phyloP scores from a whole-genome alignment of 2,329 filamentous ascomycete species.

The Diaporthe helianthi region DNA sequence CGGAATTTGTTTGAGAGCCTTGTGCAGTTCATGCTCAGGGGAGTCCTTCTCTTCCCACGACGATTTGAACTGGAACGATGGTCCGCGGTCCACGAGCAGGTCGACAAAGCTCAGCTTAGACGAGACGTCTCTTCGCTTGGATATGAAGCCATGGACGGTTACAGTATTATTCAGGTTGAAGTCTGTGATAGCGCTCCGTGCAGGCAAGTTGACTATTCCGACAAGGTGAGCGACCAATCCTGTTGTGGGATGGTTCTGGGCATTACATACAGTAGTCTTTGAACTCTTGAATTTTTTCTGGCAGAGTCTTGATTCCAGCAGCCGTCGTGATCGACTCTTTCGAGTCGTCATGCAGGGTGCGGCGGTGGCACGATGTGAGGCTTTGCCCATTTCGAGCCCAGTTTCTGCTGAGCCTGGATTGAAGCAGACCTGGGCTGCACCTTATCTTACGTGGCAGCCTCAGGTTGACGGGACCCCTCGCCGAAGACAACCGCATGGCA shows the following conservation, averaged over 20 bases:
- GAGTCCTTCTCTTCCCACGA: slow-evolving; percentile 48
- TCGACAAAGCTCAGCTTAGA: slow-evolving; percentile 76
- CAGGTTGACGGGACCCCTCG: slow-evolving; percentile 19
- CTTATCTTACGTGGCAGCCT: slow-evolving; percentile 16
- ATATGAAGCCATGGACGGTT: slow-evolving; percentile 74
- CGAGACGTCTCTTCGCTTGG: slow-evolving; percentile 70
- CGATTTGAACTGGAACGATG: slow-evolving; percentile 50
- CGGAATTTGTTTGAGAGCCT: slow-evolving; percentile 53
- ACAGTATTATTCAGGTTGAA: slow-evolving; percentile 50
- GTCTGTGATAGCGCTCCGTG: slow-evolving; percentile 38
- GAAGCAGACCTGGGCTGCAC: not conserved
- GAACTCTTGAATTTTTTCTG: slow-evolving; percentile 47
- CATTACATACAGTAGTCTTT: slow-evolving; percentile 51
- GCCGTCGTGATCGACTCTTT: not conserved
- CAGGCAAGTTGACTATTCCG: slow-evolving; percentile 43
- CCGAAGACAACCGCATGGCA: slow-evolving; percentile 28
- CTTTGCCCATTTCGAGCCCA: not conserved
- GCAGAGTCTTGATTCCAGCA: not conserved
- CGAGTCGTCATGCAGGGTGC: not conserved
- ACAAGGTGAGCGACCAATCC: slow-evolving; percentile 26
- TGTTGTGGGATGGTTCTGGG: not conserved
- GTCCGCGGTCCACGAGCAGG: slow-evolving; percentile 44
- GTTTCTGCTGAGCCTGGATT: not conserved
- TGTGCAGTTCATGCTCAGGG: slow-evolving; percentile 46
- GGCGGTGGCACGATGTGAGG: not conserved